These are phyloP conservation scores for Pilasporangium apinafurcum DNA, from an alignment of 352 stramenopile genomes.

Conservation along the genomic window DNA sequence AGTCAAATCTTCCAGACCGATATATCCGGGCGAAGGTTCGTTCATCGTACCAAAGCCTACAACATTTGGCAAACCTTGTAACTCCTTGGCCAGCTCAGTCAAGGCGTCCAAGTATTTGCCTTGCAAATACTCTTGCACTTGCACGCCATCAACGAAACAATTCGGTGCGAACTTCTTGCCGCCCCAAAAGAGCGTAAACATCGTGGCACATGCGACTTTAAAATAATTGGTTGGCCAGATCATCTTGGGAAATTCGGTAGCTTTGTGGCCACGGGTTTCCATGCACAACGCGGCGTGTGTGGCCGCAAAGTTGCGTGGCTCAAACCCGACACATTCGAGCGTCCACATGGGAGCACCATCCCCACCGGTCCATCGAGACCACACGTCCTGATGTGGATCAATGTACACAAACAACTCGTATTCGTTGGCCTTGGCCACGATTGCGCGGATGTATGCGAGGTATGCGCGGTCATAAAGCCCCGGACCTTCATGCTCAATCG, in stretches of 20 bases:
- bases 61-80: conserved; percentile 33
- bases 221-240: conserved; percentile 50
- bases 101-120: conserved; percentile 32
- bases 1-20: conserved; percentile 15
- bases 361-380: no score
- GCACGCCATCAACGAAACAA: conserved; percentile 23
- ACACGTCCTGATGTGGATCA: no score
- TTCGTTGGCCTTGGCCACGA: no score
- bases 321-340: no score
- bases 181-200: conserved; percentile 62
- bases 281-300: conserved; percentile 25
- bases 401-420: no score
- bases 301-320: conserved; percentile 18
- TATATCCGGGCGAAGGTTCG: conserved; percentile 27
- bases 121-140: conserved; percentile 46
- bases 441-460: no score
- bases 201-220: conserved; percentile 37
- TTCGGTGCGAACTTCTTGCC: conserved; percentile 35
- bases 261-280: conserved; percentile 7
- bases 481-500: no score
- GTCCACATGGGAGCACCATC: no score
- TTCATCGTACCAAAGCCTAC: conserved; percentile 56
- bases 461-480: no score
- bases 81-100: conserved; percentile 20
- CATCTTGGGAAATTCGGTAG: conserved; percentile 37